Evolutionary conservation across 306 rosid genomes (phyloP).

Genomic region (Albizia julibrissin): DNA sequence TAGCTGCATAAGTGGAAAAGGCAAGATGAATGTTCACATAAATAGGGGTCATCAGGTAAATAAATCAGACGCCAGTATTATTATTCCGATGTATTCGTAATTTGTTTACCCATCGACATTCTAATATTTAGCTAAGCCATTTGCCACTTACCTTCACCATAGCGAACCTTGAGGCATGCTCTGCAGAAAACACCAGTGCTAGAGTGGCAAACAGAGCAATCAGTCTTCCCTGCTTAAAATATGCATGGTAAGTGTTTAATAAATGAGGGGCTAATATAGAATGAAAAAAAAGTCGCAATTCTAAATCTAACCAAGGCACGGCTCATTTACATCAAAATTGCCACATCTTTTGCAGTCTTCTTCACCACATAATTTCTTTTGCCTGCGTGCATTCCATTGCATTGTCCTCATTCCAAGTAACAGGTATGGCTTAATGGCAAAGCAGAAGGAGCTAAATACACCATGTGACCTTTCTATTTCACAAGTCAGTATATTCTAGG

Average conservation of each 20-base stretch:
- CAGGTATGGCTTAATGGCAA: neutral
- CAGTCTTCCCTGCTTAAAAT: conserved; percentile 65
- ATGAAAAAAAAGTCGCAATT: neutral
- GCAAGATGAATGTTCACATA: neutral
- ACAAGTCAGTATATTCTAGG: neutral
- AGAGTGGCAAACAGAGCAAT: conserved; percentile 78
- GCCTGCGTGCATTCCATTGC: conserved; percentile 52
- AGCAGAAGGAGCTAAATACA: neutral
- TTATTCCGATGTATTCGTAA: neutral
- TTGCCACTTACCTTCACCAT: conserved; percentile 68
- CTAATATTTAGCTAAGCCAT: neutral
- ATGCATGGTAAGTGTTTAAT: conserved; percentile 16
- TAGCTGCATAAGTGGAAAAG: neutral
- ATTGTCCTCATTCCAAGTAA: conserved; percentile 2
- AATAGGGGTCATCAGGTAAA: conserved; percentile 2
- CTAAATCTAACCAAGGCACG: conserved; percentile 63
- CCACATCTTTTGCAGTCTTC: conserved; percentile 78
- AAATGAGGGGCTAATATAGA: neutral
- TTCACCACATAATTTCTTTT: conserved; percentile 73
- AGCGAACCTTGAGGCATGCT: conserved; percentile 74
- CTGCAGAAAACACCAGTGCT: conserved; percentile 68
- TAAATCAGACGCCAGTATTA: neutral
- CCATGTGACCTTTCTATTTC: neutral
- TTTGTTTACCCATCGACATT: neutral
- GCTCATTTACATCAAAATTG: conserved; percentile 54